Conservation (phyloP, 768 basidiomycete species). For the Piloderma croceum region DNA sequence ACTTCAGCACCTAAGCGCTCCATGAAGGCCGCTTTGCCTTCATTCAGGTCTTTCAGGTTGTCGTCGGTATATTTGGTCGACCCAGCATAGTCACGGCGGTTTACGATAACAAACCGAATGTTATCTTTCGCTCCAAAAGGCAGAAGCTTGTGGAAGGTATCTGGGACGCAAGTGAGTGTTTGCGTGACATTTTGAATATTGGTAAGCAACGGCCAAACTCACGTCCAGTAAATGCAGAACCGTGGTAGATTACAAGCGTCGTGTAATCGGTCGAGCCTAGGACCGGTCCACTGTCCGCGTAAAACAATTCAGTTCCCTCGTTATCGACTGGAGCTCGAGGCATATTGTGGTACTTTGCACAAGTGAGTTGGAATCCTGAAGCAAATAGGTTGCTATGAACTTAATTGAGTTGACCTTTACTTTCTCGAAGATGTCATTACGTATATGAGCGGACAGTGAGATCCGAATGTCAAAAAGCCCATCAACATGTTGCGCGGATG, state of each 20-base stretch:
- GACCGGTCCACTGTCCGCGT: constrained; percentile 4
- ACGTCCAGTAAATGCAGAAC: constrained; percentile 31
- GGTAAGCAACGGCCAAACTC: constrained; percentile 8
- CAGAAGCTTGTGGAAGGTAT: constrained; percentile 9
- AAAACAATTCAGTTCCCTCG: constrained; percentile 3
- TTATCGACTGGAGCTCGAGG: background rate
- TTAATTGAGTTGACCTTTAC: no score
- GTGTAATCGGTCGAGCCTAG: constrained; percentile 24
- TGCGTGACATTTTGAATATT: background rate
- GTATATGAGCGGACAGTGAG: no score
- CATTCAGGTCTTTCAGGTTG: constrained; percentile 4
- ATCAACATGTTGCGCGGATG: no score
- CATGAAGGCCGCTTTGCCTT: constrained; percentile 1
- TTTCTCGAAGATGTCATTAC: no score
- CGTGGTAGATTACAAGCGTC: constrained; percentile 31
- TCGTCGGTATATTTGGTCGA: constrained; percentile 6
- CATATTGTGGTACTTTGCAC: no score
- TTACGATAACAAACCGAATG: constrained; percentile 17
- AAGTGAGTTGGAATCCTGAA: no score
- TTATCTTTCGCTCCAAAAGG: constrained; percentile 19
- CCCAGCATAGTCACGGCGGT: constrained; percentile 9
- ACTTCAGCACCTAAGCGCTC: constrained; percentile 4
- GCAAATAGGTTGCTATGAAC: no score
- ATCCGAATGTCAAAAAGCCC: no score
- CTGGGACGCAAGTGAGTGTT: no score